Percentiles rank a stretch among this genome's conserved stretches.
Conservation (phyloP, 2,329 filamentous ascomycete species). For the Chaetomium strumarium region DNA sequence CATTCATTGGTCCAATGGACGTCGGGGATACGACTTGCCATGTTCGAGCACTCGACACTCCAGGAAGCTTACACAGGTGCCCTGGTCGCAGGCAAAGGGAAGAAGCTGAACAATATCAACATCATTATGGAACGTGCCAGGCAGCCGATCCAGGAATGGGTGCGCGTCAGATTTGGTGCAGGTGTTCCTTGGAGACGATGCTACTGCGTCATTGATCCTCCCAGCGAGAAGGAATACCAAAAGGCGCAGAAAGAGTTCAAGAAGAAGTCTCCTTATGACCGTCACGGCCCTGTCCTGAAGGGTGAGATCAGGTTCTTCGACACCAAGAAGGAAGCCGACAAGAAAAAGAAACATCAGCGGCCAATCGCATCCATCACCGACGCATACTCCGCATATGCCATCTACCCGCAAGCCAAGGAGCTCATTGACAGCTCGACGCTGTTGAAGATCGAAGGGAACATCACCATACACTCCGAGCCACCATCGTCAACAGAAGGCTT, state of each 20-base stretch:
- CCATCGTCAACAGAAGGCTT: constrained; percentile 82
- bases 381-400: constrained; percentile 86
- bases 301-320: constrained; percentile 96
- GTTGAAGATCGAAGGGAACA: constrained; percentile 86
- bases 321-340: constrained; percentile 64
- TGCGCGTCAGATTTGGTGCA: constrained; percentile 87
- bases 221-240: constrained; percentile 85
- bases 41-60: constrained; percentile 88
- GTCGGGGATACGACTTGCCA: constrained; percentile 82
- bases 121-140: constrained; percentile 77
- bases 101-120: constrained; percentile 81
- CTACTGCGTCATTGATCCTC: constrained; percentile 91
- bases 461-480: constrained; percentile 77
- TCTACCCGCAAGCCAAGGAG: constrained; percentile 91
- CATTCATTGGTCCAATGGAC: constrained; percentile 95
- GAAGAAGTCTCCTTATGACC: constrained; percentile 76
- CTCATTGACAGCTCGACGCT: constrained; percentile 92
- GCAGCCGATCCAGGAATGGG: constrained; percentile 84
- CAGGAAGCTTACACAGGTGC: constrained; percentile 97
- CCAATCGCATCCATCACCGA: constrained; percentile 91
- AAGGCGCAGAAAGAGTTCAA: constrained; percentile 81
- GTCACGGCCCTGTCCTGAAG: constrained; percentile 62
- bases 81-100: constrained; percentile 90
- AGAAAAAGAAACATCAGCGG: constrained; percentile 74
- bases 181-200: constrained; percentile 94